phyloP scores from a whole-genome alignment of 1,284 basidiomycete species.

The Chondrostereum purpureum region DNA sequence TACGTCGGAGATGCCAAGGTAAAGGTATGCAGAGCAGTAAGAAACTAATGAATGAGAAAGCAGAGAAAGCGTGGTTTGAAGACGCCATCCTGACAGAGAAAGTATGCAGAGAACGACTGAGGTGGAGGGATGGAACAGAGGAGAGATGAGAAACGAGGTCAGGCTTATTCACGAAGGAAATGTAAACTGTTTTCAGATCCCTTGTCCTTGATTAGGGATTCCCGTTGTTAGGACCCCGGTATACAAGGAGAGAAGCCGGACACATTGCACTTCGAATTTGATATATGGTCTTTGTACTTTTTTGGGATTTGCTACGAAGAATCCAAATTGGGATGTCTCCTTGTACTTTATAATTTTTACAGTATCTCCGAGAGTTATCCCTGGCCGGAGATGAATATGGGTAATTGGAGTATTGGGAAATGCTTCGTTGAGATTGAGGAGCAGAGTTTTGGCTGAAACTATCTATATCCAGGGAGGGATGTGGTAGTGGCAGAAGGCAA shows the following conservation, averaged over 20 bases:
- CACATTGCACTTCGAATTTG: not conserved
- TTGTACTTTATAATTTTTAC: not conserved
- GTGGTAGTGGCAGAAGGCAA: too few relatives aligned
- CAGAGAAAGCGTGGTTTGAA: constrained; percentile 30
- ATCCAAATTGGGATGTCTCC: not conserved
- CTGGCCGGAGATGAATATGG: too few relatives aligned
- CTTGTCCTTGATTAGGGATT: not conserved
- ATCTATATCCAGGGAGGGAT: too few relatives aligned
- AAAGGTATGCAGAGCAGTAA: constrained; percentile 39
- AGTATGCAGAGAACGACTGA: too few relatives aligned
- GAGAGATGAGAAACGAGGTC: not conserved
- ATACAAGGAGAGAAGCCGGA: not conserved
- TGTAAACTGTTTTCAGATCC: too few relatives aligned
- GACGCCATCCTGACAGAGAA: not conserved
- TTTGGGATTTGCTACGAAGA: too few relatives aligned
- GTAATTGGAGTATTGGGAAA: too few relatives aligned
- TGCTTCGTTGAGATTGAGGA: too few relatives aligned
- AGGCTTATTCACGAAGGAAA: too few relatives aligned
- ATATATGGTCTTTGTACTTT: too few relatives aligned
- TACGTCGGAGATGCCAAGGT: constrained; percentile 45
- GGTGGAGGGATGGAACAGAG: not conserved
- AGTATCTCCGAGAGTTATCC: too few relatives aligned
- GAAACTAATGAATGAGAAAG: constrained; percentile 38
- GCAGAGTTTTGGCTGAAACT: too few relatives aligned
- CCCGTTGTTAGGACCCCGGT: not conserved